phyloP scores from a whole-genome alignment of 106 monocot species.

The Phalaenopsis aphrodite region DNA sequence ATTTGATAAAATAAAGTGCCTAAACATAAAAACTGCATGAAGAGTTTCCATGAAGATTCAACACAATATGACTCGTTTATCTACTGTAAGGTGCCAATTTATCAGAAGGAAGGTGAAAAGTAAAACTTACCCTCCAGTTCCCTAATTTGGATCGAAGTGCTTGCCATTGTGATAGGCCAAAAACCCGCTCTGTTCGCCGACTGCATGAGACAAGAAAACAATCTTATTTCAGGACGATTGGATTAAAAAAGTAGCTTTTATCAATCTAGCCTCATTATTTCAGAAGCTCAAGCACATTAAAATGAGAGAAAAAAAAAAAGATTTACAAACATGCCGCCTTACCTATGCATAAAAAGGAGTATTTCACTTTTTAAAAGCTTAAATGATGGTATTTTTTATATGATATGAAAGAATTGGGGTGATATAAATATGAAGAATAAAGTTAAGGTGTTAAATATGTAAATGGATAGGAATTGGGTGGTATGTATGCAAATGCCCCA shows the following conservation, averaged over 20 bases:
- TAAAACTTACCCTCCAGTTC: slow-evolving; percentile 68
- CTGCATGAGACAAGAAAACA: slow-evolving; percentile 31
- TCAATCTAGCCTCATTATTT: not conserved
- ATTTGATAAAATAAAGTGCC: not conserved
- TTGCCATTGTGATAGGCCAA: slow-evolving; percentile 77
- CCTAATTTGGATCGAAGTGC: slow-evolving; percentile 68
- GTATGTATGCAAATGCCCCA: too few species aligned
- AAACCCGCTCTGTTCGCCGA: slow-evolving; percentile 64
- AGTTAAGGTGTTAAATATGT: too few species aligned
- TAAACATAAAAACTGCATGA: not conserved
- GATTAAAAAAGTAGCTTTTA: not conserved
- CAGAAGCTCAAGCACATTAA: not conserved
- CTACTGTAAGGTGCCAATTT: not conserved
- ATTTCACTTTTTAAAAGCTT: too few species aligned
- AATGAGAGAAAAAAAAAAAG: not conserved
- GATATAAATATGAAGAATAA: too few species aligned
- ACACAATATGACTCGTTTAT: not conserved
- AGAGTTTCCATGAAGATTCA: not conserved
- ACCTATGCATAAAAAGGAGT: too few species aligned
- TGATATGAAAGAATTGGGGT: too few species aligned
- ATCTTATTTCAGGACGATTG: not conserved
- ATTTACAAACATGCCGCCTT: too few species aligned
- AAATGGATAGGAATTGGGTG: too few species aligned
- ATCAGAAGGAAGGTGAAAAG: not conserved
- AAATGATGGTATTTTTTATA: too few species aligned